phyloP scores from a whole-genome alignment of 768 basidiomycete genomes.

The Dacryopinax primogenitus region DNA sequence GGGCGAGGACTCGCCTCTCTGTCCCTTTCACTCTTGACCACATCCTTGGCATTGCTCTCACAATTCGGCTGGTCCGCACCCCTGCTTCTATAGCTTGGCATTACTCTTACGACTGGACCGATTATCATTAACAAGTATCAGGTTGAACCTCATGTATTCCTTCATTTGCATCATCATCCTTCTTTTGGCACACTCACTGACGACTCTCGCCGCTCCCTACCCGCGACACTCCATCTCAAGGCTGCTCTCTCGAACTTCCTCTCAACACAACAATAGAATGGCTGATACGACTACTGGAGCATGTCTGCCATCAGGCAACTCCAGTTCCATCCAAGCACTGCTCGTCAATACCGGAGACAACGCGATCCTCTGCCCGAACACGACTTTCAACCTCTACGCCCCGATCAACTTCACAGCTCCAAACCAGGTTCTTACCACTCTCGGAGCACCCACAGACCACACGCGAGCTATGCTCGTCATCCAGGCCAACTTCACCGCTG shows the following conservation, averaged over 20 bases:
- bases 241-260: not conserved
- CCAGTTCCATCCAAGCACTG: not conserved
- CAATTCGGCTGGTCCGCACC: no score
- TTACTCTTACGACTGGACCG: no score
- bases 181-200: not conserved
- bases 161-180: not conserved
- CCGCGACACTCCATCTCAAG: not conserved
- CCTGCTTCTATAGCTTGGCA: no score
- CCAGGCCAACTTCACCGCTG: slow-evolving; percentile 57
- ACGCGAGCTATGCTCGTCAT: slow-evolving; percentile 59
- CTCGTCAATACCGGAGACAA: not conserved
- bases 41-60: no score
- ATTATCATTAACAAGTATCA: no score
- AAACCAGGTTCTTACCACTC: slow-evolving; percentile 12
- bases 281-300: not conserved
- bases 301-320: slow-evolving; percentile 3
- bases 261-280: not conserved
- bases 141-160: slow-evolving; percentile 3
- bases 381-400: slow-evolving; percentile 10
- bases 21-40: no score
- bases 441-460: slow-evolving; percentile 18
- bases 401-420: slow-evolving; percentile 11
- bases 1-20: no score
- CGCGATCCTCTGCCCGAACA: slow-evolving; percentile 12
- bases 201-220: not conserved